These are phyloP conservation scores for Oxytropis ochrocephala DNA, from an alignment of 306 rosid genomes.

Conservation along the genomic window DNA sequence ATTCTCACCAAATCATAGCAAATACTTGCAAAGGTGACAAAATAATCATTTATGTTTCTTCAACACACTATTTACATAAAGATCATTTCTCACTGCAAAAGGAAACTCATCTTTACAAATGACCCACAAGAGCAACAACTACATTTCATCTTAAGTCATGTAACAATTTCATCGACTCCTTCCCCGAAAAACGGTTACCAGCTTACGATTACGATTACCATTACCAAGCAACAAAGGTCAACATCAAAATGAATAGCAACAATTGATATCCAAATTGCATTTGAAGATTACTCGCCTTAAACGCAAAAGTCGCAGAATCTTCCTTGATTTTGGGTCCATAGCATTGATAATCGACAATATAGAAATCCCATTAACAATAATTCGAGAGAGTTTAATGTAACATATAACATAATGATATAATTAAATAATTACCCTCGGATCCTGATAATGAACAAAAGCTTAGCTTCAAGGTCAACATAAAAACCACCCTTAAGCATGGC, in stretches of 20 bases:
- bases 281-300: conserved; percentile 56
- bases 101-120: not conserved
- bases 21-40: no score
- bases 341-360: conserved; percentile 61
- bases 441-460: conserved; percentile 66
- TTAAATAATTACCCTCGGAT: conserved; percentile 56
- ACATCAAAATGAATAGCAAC: not conserved
- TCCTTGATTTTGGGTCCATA: conserved; percentile 63
- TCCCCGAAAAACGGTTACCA: not conserved
- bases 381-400: not conserved
- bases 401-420: not conserved
- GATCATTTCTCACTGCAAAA: not conserved
- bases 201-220: no score
- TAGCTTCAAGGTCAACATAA: conserved; percentile 71
- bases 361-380: not conserved
- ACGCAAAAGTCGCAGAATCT: conserved; percentile 70
- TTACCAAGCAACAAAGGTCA: not conserved
- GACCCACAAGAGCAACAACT: not conserved
- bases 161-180: not conserved
- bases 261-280: not conserved
- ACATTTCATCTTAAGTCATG: not conserved
- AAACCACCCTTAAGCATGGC: conserved; percentile 85
- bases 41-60: not conserved
- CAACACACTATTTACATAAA: not conserved
- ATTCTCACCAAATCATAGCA: not conserved